phyloP scores from a whole-genome alignment of 2,329 filamentous ascomycete species.

The Exserohilum turcica region DNA sequence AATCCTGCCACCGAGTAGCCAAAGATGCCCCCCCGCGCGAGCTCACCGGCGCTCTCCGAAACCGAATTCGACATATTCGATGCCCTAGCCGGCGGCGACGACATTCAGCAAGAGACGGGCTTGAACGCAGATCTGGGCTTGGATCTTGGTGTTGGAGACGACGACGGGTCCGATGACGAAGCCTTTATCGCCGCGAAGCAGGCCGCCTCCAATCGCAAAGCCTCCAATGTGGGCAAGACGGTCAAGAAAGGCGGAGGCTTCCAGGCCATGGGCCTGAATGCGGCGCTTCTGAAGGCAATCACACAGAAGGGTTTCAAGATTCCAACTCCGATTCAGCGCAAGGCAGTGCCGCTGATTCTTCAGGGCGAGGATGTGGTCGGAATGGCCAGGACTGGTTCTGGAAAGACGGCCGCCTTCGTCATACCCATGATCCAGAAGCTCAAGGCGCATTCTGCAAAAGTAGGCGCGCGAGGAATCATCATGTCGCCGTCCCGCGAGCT shows the following conservation, averaged over 20 bases:
- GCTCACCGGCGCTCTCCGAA: constrained; percentile 84
- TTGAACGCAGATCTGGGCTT: constrained; percentile 45
- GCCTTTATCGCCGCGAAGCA: constrained; percentile 90
- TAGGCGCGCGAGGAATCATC: constrained; percentile 85
- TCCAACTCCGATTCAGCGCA: constrained; percentile 95
- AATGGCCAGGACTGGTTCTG: constrained; percentile 98
- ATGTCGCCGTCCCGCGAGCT: constrained; percentile 92
- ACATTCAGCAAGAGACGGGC: constrained; percentile 49
- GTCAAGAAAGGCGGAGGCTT: constrained; percentile 97
- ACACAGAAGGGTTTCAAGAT: constrained; percentile 92
- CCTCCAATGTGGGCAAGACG: constrained; percentile 76
- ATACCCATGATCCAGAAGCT: constrained; percentile 97
- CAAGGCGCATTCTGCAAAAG: constrained; percentile 82
- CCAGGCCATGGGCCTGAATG: constrained; percentile 89
- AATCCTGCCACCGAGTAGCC: constrained; percentile 3
- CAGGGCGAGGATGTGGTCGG: constrained; percentile 95
- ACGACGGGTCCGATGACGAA: constrained; percentile 70
- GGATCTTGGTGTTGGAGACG: constrained; percentile 53
- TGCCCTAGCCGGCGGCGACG: constrained; percentile 70
- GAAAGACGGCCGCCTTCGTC: constrained; percentile 97
- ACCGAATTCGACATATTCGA: constrained; percentile 88
- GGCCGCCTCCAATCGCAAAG: constrained; percentile 84
- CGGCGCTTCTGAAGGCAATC: constrained; percentile 86
- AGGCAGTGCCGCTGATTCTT: constrained; percentile 89
- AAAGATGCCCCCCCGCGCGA: constrained; percentile 73